Evolutionary conservation across 805 yeast genomes (phyloP).

Genomic region (Crinitomyces ghanaensis): DNA sequence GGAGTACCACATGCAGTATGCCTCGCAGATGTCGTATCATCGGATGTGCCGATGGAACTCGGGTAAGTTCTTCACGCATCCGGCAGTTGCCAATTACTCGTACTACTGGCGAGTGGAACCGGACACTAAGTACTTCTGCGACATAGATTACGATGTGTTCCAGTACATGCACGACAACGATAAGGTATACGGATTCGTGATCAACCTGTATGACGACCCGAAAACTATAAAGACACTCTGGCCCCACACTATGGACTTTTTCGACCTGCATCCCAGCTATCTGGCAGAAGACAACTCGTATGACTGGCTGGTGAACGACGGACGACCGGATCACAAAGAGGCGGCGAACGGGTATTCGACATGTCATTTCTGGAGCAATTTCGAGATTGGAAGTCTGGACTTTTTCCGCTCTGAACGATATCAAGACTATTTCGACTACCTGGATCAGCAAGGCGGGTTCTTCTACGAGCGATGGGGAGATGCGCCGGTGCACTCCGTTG

Average conservation of each 20-base stretch:
- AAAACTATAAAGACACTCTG: constrained; percentile 51
- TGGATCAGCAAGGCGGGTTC: constrained; percentile 67
- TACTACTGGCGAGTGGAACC: constrained; percentile 85
- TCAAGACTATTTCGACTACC: constrained; percentile 44
- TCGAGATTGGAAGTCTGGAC: constrained; percentile 77
- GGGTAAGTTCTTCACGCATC: constrained; percentile 53
- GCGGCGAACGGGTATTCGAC: constrained; percentile 34
- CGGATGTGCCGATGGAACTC: constrained; percentile 79
- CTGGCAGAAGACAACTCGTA: constrained; percentile 43
- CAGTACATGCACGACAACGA: constrained; percentile 38
- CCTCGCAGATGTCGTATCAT: constrained; percentile 52
- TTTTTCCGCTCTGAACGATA: constrained; percentile 64
- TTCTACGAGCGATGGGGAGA: constrained; percentile 93
- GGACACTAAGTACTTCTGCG: constrained; percentile 52
- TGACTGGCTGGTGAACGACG: constrained; percentile 43
- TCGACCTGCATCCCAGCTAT: constrained; percentile 45
- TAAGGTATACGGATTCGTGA: constrained; percentile 64
- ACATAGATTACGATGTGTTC: constrained; percentile 40
- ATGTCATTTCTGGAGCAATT: constrained; percentile 88
- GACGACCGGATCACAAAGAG: constrained; percentile 35
- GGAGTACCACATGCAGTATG: constrained; percentile 45
- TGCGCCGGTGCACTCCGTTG: constrained; percentile 80
- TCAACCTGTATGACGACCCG: constrained; percentile 60
- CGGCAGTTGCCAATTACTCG: constrained; percentile 46
- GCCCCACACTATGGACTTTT: constrained; percentile 55